Percentiles rank a stretch among this genome's conserved stretches.
These are phyloP conservation scores for Arthromyces matolae DNA, from an alignment of 768 basidiomycete species.

Conservation along the genomic window DNA sequence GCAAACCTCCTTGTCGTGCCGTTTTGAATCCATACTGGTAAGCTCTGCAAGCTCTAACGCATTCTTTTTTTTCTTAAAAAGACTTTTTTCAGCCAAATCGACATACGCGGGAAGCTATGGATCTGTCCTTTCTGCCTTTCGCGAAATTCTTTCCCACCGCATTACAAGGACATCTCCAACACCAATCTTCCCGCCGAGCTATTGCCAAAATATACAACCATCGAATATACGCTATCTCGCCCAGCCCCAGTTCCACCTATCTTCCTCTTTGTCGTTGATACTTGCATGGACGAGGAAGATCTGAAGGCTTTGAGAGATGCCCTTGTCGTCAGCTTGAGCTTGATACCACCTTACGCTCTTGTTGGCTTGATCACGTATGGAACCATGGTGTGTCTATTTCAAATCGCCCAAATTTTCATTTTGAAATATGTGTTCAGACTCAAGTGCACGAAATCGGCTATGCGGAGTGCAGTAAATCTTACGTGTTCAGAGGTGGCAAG, in stretches of 20 bases:
- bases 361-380: constrained; percentile 96
- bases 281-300: constrained; percentile 93
- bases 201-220: constrained; percentile 96
- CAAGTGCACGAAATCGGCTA: constrained; percentile 99
- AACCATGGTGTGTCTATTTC: constrained; percentile 72
- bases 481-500: constrained; percentile 97
- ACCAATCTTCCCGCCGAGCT: constrained; percentile 96
- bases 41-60: constrained; percentile 20
- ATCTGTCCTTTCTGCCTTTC: constrained; percentile 98
- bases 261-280: constrained; percentile 97
- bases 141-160: constrained; percentile 94
- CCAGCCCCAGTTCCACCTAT: constrained; percentile 91
- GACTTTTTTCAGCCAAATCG: constrained; percentile 75
- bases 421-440: constrained; percentile 49
- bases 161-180: constrained; percentile 98
- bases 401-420: background rate
- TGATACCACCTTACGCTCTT: constrained; percentile 91
- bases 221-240: constrained; percentile 97
- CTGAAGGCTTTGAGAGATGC: constrained; percentile 93
- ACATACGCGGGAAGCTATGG: constrained; percentile 98
- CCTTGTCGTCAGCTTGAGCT: constrained; percentile 87
- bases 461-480: constrained; percentile 93
- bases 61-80: constrained; percentile 6
- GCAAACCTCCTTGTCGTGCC: constrained; percentile 96
- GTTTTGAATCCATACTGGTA: constrained; percentile 98